Evolutionary conservation across 768 basidiomycete species (phyloP).

Genomic region (Boletellus emodensis): DNA sequence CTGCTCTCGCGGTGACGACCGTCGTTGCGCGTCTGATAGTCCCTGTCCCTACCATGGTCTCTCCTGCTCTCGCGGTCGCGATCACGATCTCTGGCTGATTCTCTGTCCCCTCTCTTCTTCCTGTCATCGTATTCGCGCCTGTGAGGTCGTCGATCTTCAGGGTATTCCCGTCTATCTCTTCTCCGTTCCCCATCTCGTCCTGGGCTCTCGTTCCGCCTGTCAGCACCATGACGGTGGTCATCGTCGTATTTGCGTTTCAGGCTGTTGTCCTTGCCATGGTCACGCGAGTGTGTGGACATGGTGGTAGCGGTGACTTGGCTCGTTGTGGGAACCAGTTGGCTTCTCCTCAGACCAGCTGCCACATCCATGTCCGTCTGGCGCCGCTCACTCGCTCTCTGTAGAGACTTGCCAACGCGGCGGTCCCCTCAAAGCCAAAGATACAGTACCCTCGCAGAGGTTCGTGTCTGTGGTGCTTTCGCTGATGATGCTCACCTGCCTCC

Average conservation of each 20-base stretch:
- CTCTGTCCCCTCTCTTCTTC: conserved; percentile 12
- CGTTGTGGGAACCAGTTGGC: conserved; percentile 18
- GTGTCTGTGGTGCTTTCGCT: background rate
- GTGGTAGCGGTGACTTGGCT: background rate
- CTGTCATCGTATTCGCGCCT: conserved; percentile 20
- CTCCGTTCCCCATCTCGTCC: conserved; percentile 23
- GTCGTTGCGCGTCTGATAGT: conserved; percentile 33
- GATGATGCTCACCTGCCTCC: conserved; percentile 4
- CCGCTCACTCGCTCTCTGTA: conserved; percentile 13
- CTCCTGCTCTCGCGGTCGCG: conserved; percentile 14
- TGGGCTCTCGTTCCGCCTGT: conserved; percentile 13
- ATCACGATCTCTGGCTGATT: conserved; percentile 9
- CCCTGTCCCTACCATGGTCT: conserved; percentile 35
- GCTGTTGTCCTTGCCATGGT: conserved; percentile 7
- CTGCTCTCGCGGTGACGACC: conserved; percentile 21
- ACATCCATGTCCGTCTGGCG: conserved; percentile 8
- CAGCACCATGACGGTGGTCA: conserved; percentile 15
- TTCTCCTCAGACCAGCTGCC: too few species aligned
- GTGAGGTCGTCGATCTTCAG: conserved; percentile 16
- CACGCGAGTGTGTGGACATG: conserved; percentile 18
- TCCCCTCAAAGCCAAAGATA: conserved; percentile 11
- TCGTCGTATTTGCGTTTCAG: conserved; percentile 14
- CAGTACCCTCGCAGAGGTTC: conserved; percentile 27
- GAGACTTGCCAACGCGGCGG: background rate
- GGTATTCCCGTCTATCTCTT: conserved; percentile 15